These are phyloP conservation scores for Helotiales sp. DNA, from an alignment of 2,329 filamentous ascomycete species.

Conservation along the genomic window DNA sequence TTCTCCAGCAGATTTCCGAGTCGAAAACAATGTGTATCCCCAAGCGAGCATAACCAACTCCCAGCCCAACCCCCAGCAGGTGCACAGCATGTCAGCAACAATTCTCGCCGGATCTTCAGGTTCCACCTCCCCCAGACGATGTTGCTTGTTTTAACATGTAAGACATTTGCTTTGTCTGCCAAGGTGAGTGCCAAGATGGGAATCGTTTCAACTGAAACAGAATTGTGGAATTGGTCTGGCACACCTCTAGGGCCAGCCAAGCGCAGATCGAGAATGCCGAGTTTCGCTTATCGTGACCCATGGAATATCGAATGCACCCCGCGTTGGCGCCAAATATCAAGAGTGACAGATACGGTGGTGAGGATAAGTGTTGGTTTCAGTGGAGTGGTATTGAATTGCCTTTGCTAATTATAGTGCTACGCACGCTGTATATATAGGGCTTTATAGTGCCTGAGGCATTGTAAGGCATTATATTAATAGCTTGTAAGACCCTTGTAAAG, in stretches of 20 bases:
- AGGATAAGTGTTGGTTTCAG: too few species aligned
- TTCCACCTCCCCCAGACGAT: neutral
- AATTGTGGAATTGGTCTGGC: neutral
- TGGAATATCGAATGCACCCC: neutral
- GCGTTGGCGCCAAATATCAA: neutral
- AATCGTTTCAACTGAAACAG: conserved; percentile 3
- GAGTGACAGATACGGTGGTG: neutral
- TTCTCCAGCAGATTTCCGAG: too few species aligned
- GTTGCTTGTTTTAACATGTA: neutral
- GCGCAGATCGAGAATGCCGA: neutral
- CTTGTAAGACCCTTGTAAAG: too few species aligned
- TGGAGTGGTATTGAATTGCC: too few species aligned
- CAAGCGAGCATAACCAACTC: too few species aligned
- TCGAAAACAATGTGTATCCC: too few species aligned
- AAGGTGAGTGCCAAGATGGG: conserved; percentile 1
- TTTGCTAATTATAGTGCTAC: too few species aligned
- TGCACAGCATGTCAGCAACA: neutral
- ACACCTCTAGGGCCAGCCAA: conserved; percentile 3
- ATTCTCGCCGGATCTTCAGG: neutral
- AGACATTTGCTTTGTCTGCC: neutral
- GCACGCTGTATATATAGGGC: too few species aligned
- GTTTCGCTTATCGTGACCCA: conserved; percentile 1
- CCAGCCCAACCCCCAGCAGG: neutral
- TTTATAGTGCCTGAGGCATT: too few species aligned
- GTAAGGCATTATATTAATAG: too few species aligned